Base-by-base conservation (phyloP, 228 moss, liverwort and hornwort genomes). In the Sphagnum magellanicum region DNA sequence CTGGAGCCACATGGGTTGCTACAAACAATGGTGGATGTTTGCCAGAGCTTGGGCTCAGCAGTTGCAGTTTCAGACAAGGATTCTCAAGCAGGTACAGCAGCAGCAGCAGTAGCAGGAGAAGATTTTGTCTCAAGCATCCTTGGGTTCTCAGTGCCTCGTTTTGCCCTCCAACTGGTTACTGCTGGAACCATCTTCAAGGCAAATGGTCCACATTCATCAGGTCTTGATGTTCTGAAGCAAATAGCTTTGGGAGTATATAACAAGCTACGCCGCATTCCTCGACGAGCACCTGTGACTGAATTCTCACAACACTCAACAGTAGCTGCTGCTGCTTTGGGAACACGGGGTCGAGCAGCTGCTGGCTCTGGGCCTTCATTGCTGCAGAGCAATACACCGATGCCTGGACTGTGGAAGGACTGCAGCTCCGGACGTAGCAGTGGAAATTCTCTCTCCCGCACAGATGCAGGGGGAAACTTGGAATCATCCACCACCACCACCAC, bases 361-460 rank as follows among this genome's bases (percentile, higher is more conserved):
- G 73, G 78, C 65, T 64, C 69, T 79, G 90, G 75, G 55, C 71
- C 90, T 16, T 75, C 89, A 67, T 68, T 77, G 63, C n/a, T 84
- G 67, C 98, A 90, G 71, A 51, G 83, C 61, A 82, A 79, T 70
- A 61, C 86, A 48, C 74, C 88, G 8, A 67, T 94, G 74, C 81
- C 93, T 68, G 98, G 98, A 17, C 87, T 98, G 78, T 98, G 98
- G 98, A 94, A 94, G 75, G 93, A 94, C 64, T 90, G 89, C 49
- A 94, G 80, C 69, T 79, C 79, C 46, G 87, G 77, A 74, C 84
- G 93, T 67, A 89, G 81, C 67, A 83, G 85, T 79, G 84, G 78
- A 49, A 76, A 68, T 46, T 71, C 49, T 73, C 65, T 65, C 50
- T 61, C 69, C 13, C 53, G 60, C 13, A 80, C 79, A 77, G 53